Evolutionary conservation across 768 basidiomycete species (phyloP).

Genomic region (Collybiopsis luxurians): DNA sequence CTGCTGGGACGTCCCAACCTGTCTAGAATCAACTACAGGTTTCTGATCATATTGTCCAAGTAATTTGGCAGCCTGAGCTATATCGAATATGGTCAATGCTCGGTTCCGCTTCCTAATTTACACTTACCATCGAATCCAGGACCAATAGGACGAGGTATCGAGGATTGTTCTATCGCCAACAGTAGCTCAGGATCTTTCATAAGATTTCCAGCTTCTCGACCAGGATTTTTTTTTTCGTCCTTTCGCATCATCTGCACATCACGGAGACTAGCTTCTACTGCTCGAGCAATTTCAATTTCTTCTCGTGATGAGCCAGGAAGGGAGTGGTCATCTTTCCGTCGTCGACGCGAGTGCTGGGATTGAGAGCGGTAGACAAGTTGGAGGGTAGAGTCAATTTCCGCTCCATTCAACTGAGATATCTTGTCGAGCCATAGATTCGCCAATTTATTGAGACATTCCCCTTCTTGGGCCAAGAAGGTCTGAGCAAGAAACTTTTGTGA

Average conservation of each 20-base stretch:
- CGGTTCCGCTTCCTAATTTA: not conserved
- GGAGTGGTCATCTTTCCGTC: conserved; percentile 2
- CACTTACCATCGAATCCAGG: not conserved
- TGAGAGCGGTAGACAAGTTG: conserved; percentile 52
- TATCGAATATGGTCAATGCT: not conserved
- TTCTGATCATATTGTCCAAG: not conserved
- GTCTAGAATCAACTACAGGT: conserved; percentile 2
- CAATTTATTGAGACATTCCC: conserved; percentile 37
- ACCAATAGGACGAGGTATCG: conserved; percentile 10
- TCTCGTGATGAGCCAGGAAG: conserved; percentile 23
- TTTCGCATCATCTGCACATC: conserved; percentile 14
- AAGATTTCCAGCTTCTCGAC: not conserved
- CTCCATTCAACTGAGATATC: conserved; percentile 25
- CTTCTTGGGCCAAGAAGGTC: conserved; percentile 1
- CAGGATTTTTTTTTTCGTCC: conserved; percentile 1
- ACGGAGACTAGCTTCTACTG: conserved; percentile 45
- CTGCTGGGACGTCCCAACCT: conserved; percentile 10
- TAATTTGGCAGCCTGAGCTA: not conserved
- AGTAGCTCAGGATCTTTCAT: conserved; percentile 20
- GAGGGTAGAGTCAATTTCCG: conserved; percentile 36
- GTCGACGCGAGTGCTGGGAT: conserved; percentile 15
- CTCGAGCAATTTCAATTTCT: conserved; percentile 40
- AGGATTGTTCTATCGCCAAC: conserved; percentile 27
- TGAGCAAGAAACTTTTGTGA: conserved; percentile 49
- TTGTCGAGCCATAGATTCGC: conserved; percentile 26